Evolutionary conservation across 305 asterid species (phyloP), one percentile per base, ranked within the genome.

Genomic region (Solanum chacoense): DNA sequence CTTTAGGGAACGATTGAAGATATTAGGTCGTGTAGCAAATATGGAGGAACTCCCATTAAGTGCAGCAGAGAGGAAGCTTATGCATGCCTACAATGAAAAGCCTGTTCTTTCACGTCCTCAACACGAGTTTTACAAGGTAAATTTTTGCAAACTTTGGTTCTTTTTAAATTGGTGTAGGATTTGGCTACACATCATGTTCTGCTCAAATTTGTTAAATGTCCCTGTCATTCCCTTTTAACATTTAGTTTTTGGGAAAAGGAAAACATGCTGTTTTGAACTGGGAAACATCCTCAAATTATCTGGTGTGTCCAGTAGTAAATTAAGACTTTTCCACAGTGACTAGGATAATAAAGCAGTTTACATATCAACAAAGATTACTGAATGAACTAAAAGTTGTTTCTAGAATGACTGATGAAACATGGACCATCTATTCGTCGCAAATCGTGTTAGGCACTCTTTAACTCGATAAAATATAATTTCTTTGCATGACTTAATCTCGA

Each of bases 21-120:
- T 98, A 91, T 91, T 96, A 91, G 99, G 99, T 0, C 98, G 99
- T 78, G 94, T 95, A 32, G 98, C 92, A 80, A 98, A 98, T 92
- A 93, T 96, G 87, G 99, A 98, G 63, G 98, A 95, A 84, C 95
- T 95, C 87, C 99, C 96, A 37, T 88, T 96, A 90, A 96, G 98
- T 91, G 91, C 97, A 50, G 96, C 98, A 5, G 99, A 98, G 94
- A 95, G 99, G 93, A 98, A 98, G 92, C 96, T 98, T 85, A 95
- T 98, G 99, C 95, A 95, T 36, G 98, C 99, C 87, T 96, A 96
- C 93, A 97, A 95, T 85, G 99, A 97, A 90, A 97, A 97, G 88
- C 99, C 99, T 36, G 97, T 96, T 42, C 99, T 98, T 91, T 96
- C 99, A 3, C 98, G 99, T 86, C 99, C 99, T 74, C 99, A 98